Base-by-base conservation (phyloP, 768 basidiomycete genomes). In the Stropharia rugosoannulata region DNA sequence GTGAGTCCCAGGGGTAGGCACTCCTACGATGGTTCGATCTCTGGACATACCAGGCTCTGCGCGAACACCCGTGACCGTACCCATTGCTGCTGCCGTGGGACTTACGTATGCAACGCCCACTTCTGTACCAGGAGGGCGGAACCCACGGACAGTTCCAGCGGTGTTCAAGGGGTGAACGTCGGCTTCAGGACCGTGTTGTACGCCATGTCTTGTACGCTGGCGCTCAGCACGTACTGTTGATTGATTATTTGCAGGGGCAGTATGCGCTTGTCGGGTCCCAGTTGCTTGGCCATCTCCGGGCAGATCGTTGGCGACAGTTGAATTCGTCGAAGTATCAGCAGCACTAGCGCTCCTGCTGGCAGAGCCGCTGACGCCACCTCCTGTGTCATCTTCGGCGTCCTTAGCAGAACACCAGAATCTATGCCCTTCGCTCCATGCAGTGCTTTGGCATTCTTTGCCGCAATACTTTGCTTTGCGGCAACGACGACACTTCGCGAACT, bases 381-480 rank as follows among this genome's bases (percentile, higher is more conserved):
- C 51, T 19, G 29, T 42, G 25, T 80, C 80, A 4, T 81, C 81
- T 40, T 82, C 79, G 3, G 69, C 76, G 36, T 80, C 80, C 61
- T 76, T 80, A 10, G 84, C 88, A 57, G 84, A 87, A 65, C 92
- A 95, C 94, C 94, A 95, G 67, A 95, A 98, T 54, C 95, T 78
- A 69, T 98, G 95, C 0, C 96, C 95, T 64, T 95, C 94, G 60
- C 89, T 90, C 95, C 95, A 98, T 1, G 95, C 96, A 15, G 87
- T 90, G 61, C 90, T 93, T 75, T 97, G 95, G 66, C 95, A 98
- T 62, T 95, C 91, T 71, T 98, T 98, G 22, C 93, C 93, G 65
- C 97, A 98, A 69, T 98, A 99, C 70, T 99, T 99, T 9, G 96
- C 97, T 72, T 98, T 97, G 62, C 96, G 74, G 73, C 97, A 99